Percentiles rank a stretch among this genome's conserved stretches.
Evolutionary conservation across 768 basidiomycete genomes (phyloP).

Genomic region (Hortiboletus campestris): DNA sequence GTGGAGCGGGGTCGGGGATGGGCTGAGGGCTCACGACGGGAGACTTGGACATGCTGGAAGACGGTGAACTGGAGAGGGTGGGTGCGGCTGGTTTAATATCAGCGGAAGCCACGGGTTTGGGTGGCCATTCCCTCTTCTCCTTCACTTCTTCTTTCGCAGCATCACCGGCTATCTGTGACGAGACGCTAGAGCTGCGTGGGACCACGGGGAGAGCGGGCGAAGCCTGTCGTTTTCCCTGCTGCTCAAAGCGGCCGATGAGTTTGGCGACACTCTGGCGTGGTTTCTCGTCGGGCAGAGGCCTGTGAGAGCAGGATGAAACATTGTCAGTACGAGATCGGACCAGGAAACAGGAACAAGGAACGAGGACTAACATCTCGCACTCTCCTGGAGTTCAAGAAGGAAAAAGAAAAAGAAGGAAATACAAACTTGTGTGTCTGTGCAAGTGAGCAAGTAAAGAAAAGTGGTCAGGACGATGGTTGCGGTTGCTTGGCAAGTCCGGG

Average conservation of each 20-base stretch:
- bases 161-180: constrained; percentile 63
- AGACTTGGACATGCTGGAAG: constrained; percentile 16
- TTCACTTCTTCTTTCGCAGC: constrained; percentile 63
- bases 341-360: not conserved
- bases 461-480: constrained; percentile 28
- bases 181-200: constrained; percentile 64
- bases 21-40: constrained; percentile 31
- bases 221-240: constrained; percentile 67
- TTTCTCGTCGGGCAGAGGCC: constrained; percentile 86
- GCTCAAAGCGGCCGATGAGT: constrained; percentile 87
- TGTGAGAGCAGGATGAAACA: constrained; percentile 29
- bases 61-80: constrained; percentile 36
- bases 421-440: constrained; percentile 10
- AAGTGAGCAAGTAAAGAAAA: constrained; percentile 12
- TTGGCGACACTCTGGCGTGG: constrained; percentile 86
- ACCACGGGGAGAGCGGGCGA: constrained; percentile 35
- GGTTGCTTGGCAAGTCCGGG: constrained; percentile 15
- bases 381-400: constrained; percentile 17
- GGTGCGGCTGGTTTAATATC: constrained; percentile 35
- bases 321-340: constrained; percentile 16
- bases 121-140: constrained; percentile 80
- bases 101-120: constrained; percentile 38
- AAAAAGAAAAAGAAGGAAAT: constrained; percentile 11
- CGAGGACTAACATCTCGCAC: constrained; percentile 29
- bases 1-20: constrained; percentile 22